A percentile compares a stretch with the other conserved stretches of the same genome.
Conservation (phyloP, 805 yeast genomes). For the Candida argentea region DNA sequence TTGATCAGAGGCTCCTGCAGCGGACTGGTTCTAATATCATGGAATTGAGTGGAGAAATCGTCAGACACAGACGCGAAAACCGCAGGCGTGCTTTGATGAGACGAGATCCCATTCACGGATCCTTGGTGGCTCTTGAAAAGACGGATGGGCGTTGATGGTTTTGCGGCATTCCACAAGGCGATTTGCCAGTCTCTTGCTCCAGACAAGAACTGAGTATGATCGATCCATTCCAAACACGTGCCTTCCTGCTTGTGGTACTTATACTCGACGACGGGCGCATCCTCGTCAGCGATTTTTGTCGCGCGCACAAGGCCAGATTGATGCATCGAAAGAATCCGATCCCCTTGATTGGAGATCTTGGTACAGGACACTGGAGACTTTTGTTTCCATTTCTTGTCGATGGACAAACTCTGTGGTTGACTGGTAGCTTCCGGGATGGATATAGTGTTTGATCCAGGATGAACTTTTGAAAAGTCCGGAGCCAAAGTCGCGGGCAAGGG, state of each 20-base stretch:
- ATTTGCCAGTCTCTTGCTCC: conserved; percentile 61
- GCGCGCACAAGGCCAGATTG: conserved; percentile 40
- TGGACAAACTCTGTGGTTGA: conserved; percentile 26
- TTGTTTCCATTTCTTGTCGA: conserved; percentile 45
- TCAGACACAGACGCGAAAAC: conserved; percentile 67
- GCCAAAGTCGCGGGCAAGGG: conserved; percentile 42
- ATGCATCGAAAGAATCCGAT: conserved; percentile 45
- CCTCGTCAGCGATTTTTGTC: conserved; percentile 17
- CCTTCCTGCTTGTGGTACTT: conserved; percentile 59
- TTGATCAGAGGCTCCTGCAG: conserved; percentile 33
- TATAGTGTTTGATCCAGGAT: conserved; percentile 14
- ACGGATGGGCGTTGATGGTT: conserved; percentile 36
- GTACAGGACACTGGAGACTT: conserved; percentile 60
- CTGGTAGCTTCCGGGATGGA: conserved; percentile 11
- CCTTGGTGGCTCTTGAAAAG: conserved; percentile 43
- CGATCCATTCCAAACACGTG: conserved; percentile 61
- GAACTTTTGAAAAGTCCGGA: conserved; percentile 18
- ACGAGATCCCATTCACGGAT: conserved; percentile 57
- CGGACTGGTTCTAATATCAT: conserved; percentile 38
- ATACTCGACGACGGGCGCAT: conserved; percentile 15
- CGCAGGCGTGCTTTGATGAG: conserved; percentile 30
- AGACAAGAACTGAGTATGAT: conserved; percentile 38
- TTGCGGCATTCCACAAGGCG: conserved; percentile 57
- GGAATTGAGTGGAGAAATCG: conserved; percentile 50
- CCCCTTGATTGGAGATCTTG: conserved; percentile 40